These are phyloP conservation scores for Penicillium coffeae DNA, from an alignment of 495 filamentous ascomycete species.

Conservation along the genomic window DNA sequence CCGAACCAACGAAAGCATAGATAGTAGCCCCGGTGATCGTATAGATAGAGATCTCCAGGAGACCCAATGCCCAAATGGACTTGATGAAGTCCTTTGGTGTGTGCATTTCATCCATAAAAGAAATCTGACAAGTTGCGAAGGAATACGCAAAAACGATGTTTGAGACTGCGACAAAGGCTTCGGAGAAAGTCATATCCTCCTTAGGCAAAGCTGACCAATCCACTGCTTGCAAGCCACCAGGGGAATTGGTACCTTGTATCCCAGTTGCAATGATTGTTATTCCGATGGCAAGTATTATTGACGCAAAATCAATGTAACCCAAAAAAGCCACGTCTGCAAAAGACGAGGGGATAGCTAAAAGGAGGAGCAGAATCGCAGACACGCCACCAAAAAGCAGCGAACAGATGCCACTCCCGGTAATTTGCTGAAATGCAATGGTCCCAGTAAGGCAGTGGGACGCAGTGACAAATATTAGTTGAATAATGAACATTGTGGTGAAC, in stretches of 20 bases:
- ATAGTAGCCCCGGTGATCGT: constrained; percentile 59
- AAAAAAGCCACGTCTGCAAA: constrained; percentile 51
- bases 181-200: constrained; percentile 21
- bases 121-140: constrained; percentile 60
- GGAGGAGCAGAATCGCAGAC: constrained; percentile 54
- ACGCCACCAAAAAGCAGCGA: constrained; percentile 57
- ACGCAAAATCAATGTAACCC: constrained; percentile 56
- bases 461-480: constrained; percentile 63
- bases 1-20: constrained; percentile 60
- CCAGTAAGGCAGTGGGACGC: constrained; percentile 66
- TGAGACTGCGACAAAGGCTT: constrained; percentile 52
- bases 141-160: constrained; percentile 64
- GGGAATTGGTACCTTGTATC: constrained; percentile 32
- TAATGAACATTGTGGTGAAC: constrained; percentile 49
- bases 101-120: constrained; percentile 44
- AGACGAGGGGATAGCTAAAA: constrained; percentile 54
- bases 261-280: constrained; percentile 63
- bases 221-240: constrained; percentile 26
- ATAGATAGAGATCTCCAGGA: constrained; percentile 60
- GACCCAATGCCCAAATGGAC: constrained; percentile 53
- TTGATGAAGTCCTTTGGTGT: constrained; percentile 57
- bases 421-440: constrained; percentile 58
- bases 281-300: constrained; percentile 60
- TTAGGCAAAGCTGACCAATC: constrained; percentile 31
- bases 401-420: constrained; percentile 56